Conservation (phyloP, 2,329 filamentous ascomycete species). For the Aspergillus fumigatiaffinis region DNA sequence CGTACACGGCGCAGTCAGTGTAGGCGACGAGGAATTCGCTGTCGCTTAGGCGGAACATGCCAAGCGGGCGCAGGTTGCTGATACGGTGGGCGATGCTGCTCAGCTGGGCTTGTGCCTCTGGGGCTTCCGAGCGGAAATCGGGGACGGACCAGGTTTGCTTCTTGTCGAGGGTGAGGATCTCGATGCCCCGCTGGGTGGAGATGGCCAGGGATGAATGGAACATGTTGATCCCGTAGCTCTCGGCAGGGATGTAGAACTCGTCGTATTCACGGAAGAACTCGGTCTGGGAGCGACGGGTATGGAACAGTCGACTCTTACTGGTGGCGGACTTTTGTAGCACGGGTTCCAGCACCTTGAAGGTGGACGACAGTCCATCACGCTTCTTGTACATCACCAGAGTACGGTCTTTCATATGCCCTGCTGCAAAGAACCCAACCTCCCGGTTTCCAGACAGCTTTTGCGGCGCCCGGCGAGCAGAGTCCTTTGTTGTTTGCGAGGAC, state of each 20-base stretch:
- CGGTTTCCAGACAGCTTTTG: slow-evolving; percentile 82
- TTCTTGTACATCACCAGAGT: slow-evolving; percentile 96
- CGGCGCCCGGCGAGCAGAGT: slow-evolving; percentile 78
- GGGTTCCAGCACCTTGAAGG: slow-evolving; percentile 92
- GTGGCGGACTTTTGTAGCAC: slow-evolving; percentile 90
- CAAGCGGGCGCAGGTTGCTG: slow-evolving; percentile 75
- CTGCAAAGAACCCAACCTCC: slow-evolving; percentile 95
- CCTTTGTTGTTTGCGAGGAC: slow-evolving; percentile 53
- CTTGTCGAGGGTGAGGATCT: slow-evolving; percentile 94
- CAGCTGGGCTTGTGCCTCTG: slow-evolving; percentile 58
- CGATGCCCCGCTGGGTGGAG: slow-evolving; percentile 85
- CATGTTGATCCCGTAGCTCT: slow-evolving; percentile 91
- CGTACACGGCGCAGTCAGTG: slow-evolving; percentile 93
- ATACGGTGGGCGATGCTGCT: slow-evolving; percentile 82
- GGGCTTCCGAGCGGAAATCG: slow-evolving; percentile 64
- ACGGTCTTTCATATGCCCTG: slow-evolving; percentile 94
- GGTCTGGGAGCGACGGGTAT: slow-evolving; percentile 65
- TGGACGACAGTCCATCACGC: slow-evolving; percentile 84
- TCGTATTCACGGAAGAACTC: slow-evolving; percentile 98
- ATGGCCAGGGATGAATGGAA: slow-evolving; percentile 95
- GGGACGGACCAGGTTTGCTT: slow-evolving; percentile 94
- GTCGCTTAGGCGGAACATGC: slow-evolving; percentile 93
- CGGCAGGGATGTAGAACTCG: slow-evolving; percentile 95
- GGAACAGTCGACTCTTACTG: slow-evolving; percentile 67
- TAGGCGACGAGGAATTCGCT: slow-evolving; percentile 92